These are phyloP conservation scores for Acer campestre DNA, from an alignment of 345 rosid species.

Conservation along the genomic window DNA sequence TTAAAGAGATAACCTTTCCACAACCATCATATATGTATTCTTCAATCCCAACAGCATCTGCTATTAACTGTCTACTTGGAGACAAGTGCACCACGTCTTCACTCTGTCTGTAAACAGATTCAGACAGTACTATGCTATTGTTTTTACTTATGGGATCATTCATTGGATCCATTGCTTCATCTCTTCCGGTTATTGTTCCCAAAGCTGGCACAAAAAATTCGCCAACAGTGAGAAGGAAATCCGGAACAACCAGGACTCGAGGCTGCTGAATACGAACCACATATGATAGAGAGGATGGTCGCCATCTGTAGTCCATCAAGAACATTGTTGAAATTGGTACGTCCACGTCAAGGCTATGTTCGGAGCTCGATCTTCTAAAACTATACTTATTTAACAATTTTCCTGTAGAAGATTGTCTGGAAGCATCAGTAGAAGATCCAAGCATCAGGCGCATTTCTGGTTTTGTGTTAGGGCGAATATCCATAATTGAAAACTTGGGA, in stretches of 20 bases:
- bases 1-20: slow-evolving; percentile 71
- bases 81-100: slow-evolving; percentile 88
- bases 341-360: slow-evolving; percentile 53
- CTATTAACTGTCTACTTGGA: slow-evolving; percentile 75
- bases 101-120: slow-evolving; percentile 66
- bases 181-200: slow-evolving; percentile 90
- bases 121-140: slow-evolving; percentile 67
- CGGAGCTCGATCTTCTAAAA: slow-evolving; percentile 49
- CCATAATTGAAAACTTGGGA: slow-evolving; percentile 86
- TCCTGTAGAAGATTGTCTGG: slow-evolving; percentile 69
- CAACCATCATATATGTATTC: slow-evolving; percentile 91
- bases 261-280: slow-evolving; percentile 94
- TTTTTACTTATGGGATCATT: slow-evolving; percentile 84
- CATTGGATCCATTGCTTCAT: slow-evolving; percentile 86
- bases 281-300: slow-evolving; percentile 80
- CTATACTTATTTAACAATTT: slow-evolving; percentile 55
- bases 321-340: slow-evolving; percentile 84
- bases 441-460: slow-evolving; percentile 99
- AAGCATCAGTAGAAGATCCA: slow-evolving; percentile 89
- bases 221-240: slow-evolving; percentile 91
- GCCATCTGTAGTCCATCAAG: slow-evolving; percentile 95
- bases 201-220: slow-evolving; percentile 95
- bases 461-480: slow-evolving; percentile 83
- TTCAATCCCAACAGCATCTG: slow-evolving; percentile 77
- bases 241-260: slow-evolving; percentile 92